These are phyloP conservation scores for Ochetophila trinervis DNA, from an alignment of 306 rosid species.

Conservation along the genomic window DNA sequence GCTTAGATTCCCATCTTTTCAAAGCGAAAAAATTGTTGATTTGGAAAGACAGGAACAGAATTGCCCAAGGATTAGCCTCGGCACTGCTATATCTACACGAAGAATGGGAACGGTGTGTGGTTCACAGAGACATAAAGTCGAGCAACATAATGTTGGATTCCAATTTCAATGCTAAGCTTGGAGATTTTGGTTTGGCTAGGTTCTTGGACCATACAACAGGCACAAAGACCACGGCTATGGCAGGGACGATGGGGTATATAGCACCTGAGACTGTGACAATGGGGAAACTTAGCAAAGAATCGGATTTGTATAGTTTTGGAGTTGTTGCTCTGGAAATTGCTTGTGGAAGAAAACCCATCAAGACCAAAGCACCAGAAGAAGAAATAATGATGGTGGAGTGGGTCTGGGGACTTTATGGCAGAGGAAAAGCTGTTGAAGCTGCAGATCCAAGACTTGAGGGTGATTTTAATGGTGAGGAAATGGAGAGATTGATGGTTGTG, in stretches of 20 bases:
- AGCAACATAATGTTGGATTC: constrained; percentile 44
- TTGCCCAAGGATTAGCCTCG: constrained; percentile 30
- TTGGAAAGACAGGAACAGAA: constrained; percentile 29
- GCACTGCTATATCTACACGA: constrained; percentile 38
- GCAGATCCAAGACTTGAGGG: constrained; percentile 4
- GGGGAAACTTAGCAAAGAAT: constrained; percentile 31
- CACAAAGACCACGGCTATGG: constrained; percentile 13
- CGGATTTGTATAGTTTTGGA: constrained; percentile 33
- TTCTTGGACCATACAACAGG: constrained; percentile 28
- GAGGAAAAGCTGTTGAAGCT: constrained; percentile 17
- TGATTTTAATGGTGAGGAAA: constrained; percentile 13
- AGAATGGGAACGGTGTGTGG: constrained; percentile 35
- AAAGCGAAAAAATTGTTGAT: constrained; percentile 4
- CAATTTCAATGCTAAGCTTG: constrained; percentile 36
- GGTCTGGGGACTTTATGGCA: constrained; percentile 34
- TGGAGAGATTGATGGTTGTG: constrained; percentile 23
- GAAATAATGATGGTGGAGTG: constrained; percentile 31
- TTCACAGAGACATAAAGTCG: constrained; percentile 40
- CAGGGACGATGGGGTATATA: constrained; percentile 38
- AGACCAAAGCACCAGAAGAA: background rate
- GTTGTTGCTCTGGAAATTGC: constrained; percentile 36
- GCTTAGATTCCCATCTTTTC: constrained; percentile 31
- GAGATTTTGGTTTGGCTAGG: constrained; percentile 40
- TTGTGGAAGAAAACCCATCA: constrained; percentile 26
- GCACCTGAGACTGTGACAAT: constrained; percentile 31